Base-by-base conservation (phyloP, 805 yeast genomes). In the Kodamaea laetipori region DNA sequence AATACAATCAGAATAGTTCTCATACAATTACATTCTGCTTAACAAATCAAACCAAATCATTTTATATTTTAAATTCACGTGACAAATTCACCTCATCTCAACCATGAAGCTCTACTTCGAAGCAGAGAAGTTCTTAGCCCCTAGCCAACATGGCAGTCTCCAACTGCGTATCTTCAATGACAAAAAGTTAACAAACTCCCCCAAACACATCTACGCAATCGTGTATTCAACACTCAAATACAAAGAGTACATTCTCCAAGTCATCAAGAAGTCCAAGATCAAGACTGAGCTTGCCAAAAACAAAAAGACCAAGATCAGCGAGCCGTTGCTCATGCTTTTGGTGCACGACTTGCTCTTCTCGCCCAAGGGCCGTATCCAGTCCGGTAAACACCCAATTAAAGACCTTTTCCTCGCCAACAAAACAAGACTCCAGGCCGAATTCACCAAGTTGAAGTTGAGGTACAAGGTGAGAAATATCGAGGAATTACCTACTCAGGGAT, bases 351-450 rank as follows among this genome's bases (percentile, higher is more conserved):
- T 89, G 41, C 62, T 90, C 4, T 74, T 94, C 45, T 77, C 92
- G 4, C 77, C 81, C 50, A 74, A 80, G 19, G 94, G 95, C 8
- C 69, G 97, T 48, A 84, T 92, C 46, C 95, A 89, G 59, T 84
- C 89, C 73, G 95, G 95, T 5, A 90, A 90, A 55, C 89, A 84
- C 48, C 86, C 92, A 0, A 74, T 89, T 45, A 94, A 94, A 58
- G 94, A 86, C 38, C 84, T 86, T 9, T 72, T 94, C 4, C 66
- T 94, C 44, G 75, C 80, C 46, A 84, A 90, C 60, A 87, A 86
- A 61, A 82, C 95, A 0, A 71, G 98, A 52, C 68, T 92, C 39
- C 81, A 80, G 45, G 90, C 95, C 1, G 98, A 94, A 59, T 70
- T 86, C 45, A 85, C 80, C 16, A 87, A 86, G 56, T 67, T 89